Conservation (phyloP, 2,329 filamentous ascomycete species). For the Neocatenulostroma microsporum region DNA sequence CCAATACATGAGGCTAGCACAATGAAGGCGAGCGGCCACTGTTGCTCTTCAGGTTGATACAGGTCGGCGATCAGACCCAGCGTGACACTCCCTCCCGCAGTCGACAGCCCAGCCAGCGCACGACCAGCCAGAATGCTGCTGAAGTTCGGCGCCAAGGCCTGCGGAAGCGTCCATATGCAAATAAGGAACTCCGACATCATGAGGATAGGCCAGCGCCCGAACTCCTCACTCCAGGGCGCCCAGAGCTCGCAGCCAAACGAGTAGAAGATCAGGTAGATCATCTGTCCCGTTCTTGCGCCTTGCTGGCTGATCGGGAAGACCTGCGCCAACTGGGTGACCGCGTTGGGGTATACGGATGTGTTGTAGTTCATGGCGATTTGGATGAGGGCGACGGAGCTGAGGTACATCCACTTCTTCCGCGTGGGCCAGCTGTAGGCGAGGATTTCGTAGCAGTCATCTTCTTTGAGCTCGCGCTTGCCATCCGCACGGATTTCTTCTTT, state of each 20-base stretch:
- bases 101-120: conserved; percentile 44
- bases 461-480: conserved; percentile 17
- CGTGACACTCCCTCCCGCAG: conserved; percentile 51
- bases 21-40: conserved; percentile 49
- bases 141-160: conserved; percentile 36
- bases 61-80: conserved; percentile 58
- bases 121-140: conserved; percentile 38
- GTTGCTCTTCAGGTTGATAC: conserved; percentile 49
- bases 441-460: conserved; percentile 26
- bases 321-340: conserved; percentile 49
- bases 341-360: conserved; percentile 45
- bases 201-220: conserved; percentile 40
- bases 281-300: conserved; percentile 62
- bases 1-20: conserved; percentile 32
- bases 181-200: conserved; percentile 66
- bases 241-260: conserved; percentile 81
- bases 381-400: conserved; percentile 44
- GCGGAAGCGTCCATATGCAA: conserved; percentile 65
- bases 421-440: conserved; percentile 40
- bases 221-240: conserved; percentile 78
- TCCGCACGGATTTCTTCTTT: conserved; percentile 13
- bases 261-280: conserved; percentile 70
- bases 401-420: conserved; percentile 45
- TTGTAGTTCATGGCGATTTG: conserved; percentile 51
- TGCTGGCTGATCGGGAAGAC: conserved; percentile 58